These are phyloP conservation scores for Candida smagusa DNA, from an alignment of 1,139 yeast species.

Conservation along the genomic window DNA sequence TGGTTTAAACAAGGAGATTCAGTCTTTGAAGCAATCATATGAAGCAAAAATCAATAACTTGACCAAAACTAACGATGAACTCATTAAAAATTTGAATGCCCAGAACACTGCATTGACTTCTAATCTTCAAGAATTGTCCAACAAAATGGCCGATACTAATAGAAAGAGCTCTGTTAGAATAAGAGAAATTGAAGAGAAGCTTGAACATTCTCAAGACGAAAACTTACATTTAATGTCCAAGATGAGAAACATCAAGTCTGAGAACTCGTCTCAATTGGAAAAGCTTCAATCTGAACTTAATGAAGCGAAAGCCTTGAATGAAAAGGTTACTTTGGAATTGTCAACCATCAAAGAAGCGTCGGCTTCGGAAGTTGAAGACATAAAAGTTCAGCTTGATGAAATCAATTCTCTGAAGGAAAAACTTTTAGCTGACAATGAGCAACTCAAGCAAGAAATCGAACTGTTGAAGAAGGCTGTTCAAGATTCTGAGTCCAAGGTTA, in stretches of 20 bases:
- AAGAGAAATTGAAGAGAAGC: constrained; percentile 20
- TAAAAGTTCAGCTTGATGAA: background rate
- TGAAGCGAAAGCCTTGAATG: constrained; percentile 2
- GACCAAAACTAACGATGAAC: constrained; percentile 20
- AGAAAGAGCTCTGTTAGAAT: constrained; percentile 14
- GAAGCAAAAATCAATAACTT: constrained; percentile 1
- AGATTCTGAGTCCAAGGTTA: background rate
- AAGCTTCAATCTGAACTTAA: constrained; percentile 1
- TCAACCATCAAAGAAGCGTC: background rate
- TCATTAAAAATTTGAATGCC: constrained; percentile 19
- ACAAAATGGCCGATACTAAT: constrained; percentile 10
- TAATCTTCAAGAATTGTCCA: constrained; percentile 23
- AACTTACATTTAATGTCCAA: constrained; percentile 41
- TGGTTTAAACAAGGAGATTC: constrained; percentile 10
- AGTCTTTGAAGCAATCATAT: constrained; percentile 2
- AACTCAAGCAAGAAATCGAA: background rate
- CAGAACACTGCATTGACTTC: constrained; percentile 22
- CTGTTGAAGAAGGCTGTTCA: background rate
- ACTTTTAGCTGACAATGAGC: background rate
- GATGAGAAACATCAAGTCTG: constrained; percentile 20
- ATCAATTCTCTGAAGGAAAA: constrained; percentile 1
- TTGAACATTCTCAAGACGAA: constrained; percentile 30
- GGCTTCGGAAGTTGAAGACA: background rate
- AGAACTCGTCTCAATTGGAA: constrained; percentile 2
- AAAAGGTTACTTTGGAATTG: constrained; percentile 1